Percentiles rank a stretch among this genome's conserved stretches.
Conservation (phyloP, 1,284 basidiomycete species). For the Xerocomus cyaneibrunnescens region DNA sequence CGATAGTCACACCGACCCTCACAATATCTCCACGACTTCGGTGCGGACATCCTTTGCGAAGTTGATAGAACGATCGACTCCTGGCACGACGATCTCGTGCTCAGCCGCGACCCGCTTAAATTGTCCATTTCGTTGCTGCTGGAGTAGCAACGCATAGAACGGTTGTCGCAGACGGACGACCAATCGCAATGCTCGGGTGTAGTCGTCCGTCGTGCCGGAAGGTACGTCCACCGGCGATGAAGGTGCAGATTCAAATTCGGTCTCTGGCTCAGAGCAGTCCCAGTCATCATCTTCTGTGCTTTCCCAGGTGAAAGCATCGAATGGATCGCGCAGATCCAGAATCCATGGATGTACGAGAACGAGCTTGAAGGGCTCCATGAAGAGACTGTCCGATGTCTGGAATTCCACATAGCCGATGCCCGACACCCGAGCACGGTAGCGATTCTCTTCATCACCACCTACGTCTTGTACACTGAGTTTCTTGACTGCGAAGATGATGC, state of each 20-base stretch:
- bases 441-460: neutral
- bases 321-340: neutral
- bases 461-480: neutral
- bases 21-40: slow-evolving; percentile 2
- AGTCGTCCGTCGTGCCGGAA: neutral
- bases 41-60: neutral
- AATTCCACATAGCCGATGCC: neutral
- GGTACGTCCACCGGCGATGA: neutral
- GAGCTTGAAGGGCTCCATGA: neutral
- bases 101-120: neutral
- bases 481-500: neutral
- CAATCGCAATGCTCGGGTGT: neutral
- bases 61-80: neutral
- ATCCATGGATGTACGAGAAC: neutral
- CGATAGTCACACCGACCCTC: too few species aligned
- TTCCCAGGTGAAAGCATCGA: neutral
- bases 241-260: neutral
- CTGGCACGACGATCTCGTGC: neutral
- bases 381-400: neutral
- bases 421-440: neutral
- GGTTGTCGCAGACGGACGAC: neutral
- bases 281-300: neutral
- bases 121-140: slow-evolving; percentile 3
- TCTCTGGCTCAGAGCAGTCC: neutral
- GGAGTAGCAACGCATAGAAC: slow-evolving; percentile 1